Percentiles rank a stretch among this genome's conserved stretches.
Conservation (phyloP, 768 basidiomycete genomes). For the Kwoniella dejecticola region DNA sequence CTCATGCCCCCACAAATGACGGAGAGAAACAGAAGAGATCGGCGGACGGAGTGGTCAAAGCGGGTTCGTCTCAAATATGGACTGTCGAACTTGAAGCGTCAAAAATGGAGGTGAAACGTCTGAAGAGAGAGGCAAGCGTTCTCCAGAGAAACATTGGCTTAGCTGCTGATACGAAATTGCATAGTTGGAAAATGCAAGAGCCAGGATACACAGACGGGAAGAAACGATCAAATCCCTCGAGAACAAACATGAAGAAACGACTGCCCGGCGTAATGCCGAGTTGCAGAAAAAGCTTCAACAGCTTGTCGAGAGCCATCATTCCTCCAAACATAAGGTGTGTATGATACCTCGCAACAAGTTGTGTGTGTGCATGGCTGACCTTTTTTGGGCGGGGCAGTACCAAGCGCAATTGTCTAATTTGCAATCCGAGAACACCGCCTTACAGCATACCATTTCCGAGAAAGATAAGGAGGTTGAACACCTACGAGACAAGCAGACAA, state of each 20-base stretch:
- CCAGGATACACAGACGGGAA: conserved; percentile 28
- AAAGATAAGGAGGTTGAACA: not conserved
- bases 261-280: not conserved
- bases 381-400: conserved; percentile 6
- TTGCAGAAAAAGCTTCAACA: conserved; percentile 28
- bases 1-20: not conserved
- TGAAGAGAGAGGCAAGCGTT: conserved; percentile 21
- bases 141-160: not conserved
- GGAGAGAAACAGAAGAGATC: conserved; percentile 9
- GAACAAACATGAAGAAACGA: not conserved
- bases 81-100: conserved; percentile 8
- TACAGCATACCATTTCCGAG: not conserved
- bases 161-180: not conserved
- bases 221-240: conserved; percentile 21
- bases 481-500: not conserved
- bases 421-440: not conserved
- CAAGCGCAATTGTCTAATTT: not conserved
- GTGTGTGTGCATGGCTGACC: too few species aligned
- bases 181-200: conserved; percentile 32
- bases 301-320: conserved; percentile 19
- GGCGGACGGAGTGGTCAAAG: conserved; percentile 18
- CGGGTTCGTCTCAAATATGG: conserved; percentile 23
- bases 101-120: conserved; percentile 1
- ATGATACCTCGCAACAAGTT: too few species aligned
- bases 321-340: conserved; percentile 27